Base-by-base conservation (phyloP, 140 eudicot genomes). In the Bidens hawaiensis region DNA sequence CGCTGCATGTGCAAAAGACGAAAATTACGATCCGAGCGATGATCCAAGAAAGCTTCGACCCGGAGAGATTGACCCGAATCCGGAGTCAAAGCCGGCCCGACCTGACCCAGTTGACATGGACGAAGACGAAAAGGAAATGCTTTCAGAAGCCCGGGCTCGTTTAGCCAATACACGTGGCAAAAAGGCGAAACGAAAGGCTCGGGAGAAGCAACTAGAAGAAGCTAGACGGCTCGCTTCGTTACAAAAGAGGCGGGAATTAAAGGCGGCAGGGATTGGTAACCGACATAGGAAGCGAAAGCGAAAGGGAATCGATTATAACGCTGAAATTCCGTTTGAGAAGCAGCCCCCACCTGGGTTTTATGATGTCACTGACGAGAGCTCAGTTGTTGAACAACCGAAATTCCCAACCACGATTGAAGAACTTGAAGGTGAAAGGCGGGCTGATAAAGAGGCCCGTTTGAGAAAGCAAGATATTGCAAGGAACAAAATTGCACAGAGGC, bases 61-160 rank as follows among this genome's bases (percentile, higher is more conserved):
- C 5, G 99, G 99, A 55, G 99, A 93, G 70, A 93, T 88, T 24
- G 99, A 93, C 42, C 99, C 99, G 10, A 93, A 93, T 54, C 97
- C 97, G 1, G 99, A 93, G 65, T 83, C 96, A 12, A 93, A 88
- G 68, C 96, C 99, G 12, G 99, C 99, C 1, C 95, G 99, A 15
- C 99, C 99, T 0, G 99, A 94, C 33, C 99, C 99, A 11, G 99
- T 88, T 66, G 99, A 94, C 40, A 94, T 94, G 99, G 99, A 94
- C 69, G 99, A 94, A 62, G 99, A 94, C 72, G 99, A 94, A 75
- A 94, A 85, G 48, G 99, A 94, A 77, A 94, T 94, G 99, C 99
- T 88, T 68, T 88, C 99, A 33, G 99, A 94, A 79, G 97, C 97
- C 16, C 82, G 99, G 26, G 99, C 99, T 19, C 82, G 99, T 53